Percentiles rank a stretch among this genome's conserved stretches.
phyloP scores from a whole-genome alignment of 2,329 filamentous ascomycete species.

The Calonectria montana region DNA sequence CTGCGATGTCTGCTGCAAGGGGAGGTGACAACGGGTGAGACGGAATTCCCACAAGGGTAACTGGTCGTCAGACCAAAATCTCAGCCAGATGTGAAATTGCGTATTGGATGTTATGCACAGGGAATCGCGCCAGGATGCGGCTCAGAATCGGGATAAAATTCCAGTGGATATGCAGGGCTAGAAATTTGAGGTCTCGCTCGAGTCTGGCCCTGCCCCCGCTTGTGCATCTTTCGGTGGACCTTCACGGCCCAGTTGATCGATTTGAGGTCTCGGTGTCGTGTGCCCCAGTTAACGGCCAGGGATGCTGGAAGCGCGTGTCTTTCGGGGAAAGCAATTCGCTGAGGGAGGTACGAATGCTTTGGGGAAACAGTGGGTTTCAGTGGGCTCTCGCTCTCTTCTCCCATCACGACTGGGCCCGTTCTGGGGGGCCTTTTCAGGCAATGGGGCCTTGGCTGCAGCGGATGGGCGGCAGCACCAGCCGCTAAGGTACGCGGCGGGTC shows the following conservation, averaged over 20 bases:
- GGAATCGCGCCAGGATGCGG: neutral
- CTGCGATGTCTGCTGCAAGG: neutral
- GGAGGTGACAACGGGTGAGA: neutral
- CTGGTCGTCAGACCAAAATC: slow-evolving; percentile 2
- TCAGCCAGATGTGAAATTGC: neutral
- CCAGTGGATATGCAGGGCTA: neutral
- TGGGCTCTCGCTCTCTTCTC: neutral
- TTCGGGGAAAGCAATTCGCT: neutral
- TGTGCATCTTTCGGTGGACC: neutral
- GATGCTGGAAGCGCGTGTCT: neutral
- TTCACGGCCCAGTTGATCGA: slow-evolving; percentile 4
- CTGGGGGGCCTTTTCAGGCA: neutral
- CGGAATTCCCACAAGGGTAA: slow-evolving; percentile 8
- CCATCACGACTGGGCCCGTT: neutral
- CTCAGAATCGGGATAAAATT: slow-evolving; percentile 4
- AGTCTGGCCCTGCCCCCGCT: slow-evolving; percentile 14
- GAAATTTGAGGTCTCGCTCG: neutral
- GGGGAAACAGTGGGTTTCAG: neutral
- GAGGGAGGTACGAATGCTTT: neutral
- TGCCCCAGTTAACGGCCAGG: slow-evolving; percentile 14
- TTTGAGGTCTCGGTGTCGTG: slow-evolving; percentile 20
- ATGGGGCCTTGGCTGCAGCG: slow-evolving; percentile 11
- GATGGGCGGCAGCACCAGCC: slow-evolving; percentile 7
- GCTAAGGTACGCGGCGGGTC: slow-evolving; percentile 1
- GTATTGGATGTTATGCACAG: neutral